These are phyloP conservation scores for Coniochaeta sp. DNA, from an alignment of 2,329 filamentous ascomycete genomes.

Conservation along the genomic window DNA sequence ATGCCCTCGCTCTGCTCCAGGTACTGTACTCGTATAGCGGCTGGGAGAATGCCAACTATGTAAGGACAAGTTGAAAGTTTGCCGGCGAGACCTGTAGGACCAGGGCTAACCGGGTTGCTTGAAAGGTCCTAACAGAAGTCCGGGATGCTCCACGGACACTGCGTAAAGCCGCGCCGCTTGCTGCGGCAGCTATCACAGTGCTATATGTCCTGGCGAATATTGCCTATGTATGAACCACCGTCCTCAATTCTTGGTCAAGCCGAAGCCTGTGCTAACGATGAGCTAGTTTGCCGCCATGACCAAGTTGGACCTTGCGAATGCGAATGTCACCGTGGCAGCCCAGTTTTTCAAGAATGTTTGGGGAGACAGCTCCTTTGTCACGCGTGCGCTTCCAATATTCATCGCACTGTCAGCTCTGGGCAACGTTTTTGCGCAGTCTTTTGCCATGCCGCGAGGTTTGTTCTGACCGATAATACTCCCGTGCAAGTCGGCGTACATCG, in stretches of 20 bases:
- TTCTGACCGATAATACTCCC: background rate
- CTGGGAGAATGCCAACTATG: constrained; percentile 31
- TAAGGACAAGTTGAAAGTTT: constrained; percentile 2
- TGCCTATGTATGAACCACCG: constrained; percentile 20
- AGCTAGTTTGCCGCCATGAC: constrained; percentile 19
- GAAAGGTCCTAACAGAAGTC: constrained; percentile 23
- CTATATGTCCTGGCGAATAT: constrained; percentile 28
- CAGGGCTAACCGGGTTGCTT: background rate
- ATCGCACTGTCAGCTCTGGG: constrained; percentile 22
- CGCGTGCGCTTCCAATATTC: constrained; percentile 21
- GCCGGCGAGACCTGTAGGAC: too few species aligned
- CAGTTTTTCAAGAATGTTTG: constrained; percentile 25
- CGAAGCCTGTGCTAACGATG: background rate
- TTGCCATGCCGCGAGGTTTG: constrained; percentile 20
- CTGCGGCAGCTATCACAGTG: constrained; percentile 22
- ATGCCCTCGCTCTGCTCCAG: constrained; percentile 23
- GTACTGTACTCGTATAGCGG: constrained; percentile 28
- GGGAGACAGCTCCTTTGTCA: constrained; percentile 18
- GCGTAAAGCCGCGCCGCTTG: constrained; percentile 23
- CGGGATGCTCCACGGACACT: constrained; percentile 21
- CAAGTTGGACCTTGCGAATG: constrained; percentile 16
- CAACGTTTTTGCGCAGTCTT: constrained; percentile 23
- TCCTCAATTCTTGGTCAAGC: background rate
- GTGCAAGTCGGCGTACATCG: background rate
- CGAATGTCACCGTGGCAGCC: constrained; percentile 19